Evolutionary conservation across 495 filamentous ascomycete species (phyloP).

Genomic region (Beverwykella pulmonaria): DNA sequence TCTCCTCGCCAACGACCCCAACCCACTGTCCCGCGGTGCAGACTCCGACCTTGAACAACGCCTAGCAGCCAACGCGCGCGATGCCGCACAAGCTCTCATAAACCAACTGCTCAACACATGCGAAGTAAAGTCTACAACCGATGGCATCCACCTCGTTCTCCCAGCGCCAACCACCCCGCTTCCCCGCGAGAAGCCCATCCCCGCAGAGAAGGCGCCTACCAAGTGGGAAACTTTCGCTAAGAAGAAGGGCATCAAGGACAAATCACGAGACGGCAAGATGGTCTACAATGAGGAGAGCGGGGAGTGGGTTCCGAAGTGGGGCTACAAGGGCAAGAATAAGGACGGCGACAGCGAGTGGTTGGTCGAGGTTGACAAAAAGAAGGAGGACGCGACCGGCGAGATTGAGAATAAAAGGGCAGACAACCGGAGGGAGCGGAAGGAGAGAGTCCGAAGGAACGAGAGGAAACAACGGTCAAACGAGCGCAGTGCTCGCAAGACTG

Average conservation of each 20-base stretch:
- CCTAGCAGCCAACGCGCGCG: constrained; percentile 70
- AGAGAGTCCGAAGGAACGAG: constrained; percentile 40
- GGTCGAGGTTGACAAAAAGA: constrained; percentile 84
- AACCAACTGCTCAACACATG: constrained; percentile 86
- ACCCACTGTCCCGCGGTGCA: constrained; percentile 65
- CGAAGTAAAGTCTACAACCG: constrained; percentile 66
- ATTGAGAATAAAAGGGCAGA: constrained; percentile 60
- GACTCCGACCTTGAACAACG: constrained; percentile 44
- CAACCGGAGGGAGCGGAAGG: constrained; percentile 53
- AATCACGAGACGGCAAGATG: constrained; percentile 69
- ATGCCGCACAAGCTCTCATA: constrained; percentile 84
- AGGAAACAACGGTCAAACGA: constrained; percentile 42
- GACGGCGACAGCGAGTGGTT: constrained; percentile 76
- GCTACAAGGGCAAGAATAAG: constrained; percentile 92
- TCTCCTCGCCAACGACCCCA: constrained; percentile 78
- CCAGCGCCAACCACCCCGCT: constrained; percentile 68
- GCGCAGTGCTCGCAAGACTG: constrained; percentile 36
- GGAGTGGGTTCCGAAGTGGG: constrained; percentile 91
- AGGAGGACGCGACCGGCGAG: constrained; percentile 60
- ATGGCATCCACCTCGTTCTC: constrained; percentile 70
- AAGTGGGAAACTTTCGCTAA: constrained; percentile 94
- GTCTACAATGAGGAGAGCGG: constrained; percentile 81
- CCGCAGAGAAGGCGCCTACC: constrained; percentile 74
- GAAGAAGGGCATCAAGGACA: constrained; percentile 91
- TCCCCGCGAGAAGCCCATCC: constrained; percentile 89